Evolutionary conservation across 2,329 filamentous ascomycete genomes (phyloP).

Genomic region (Fusarium verticillioides): DNA sequence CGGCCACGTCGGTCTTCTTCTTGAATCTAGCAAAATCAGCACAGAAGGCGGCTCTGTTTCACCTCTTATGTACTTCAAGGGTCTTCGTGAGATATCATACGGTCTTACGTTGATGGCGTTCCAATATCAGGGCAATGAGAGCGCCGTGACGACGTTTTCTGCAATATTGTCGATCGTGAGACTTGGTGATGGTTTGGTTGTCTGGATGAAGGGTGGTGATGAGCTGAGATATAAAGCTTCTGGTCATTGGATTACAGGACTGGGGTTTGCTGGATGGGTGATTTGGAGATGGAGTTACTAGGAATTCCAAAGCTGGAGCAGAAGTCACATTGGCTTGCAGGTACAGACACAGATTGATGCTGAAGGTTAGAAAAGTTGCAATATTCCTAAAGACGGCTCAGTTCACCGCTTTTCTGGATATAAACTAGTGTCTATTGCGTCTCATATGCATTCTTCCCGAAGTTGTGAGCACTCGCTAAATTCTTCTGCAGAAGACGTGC

Average conservation of each 20-base stretch:
- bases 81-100: slow-evolving; percentile 49
- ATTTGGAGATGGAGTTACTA: slow-evolving; percentile 36
- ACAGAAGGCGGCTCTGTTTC: slow-evolving; percentile 24
- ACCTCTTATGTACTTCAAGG: slow-evolving; percentile 51
- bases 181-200: slow-evolving; percentile 48
- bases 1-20: slow-evolving; percentile 38
- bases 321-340: accelerated
- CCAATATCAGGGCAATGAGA: slow-evolving; percentile 45
- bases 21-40: slow-evolving; percentile 11
- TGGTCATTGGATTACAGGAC: slow-evolving; percentile 45
- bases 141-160: slow-evolving; percentile 46
- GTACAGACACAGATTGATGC: too few species aligned
- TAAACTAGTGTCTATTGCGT: too few species aligned
- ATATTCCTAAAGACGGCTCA: too few species aligned
- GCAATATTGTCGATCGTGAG: slow-evolving; percentile 46
- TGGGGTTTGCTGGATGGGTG: slow-evolving; percentile 44
- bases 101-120: slow-evolving; percentile 46
- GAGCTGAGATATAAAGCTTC: slow-evolving; percentile 33
- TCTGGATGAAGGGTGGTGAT: slow-evolving; percentile 48
- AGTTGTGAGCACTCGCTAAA: neutral
- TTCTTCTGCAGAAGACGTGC: neutral
- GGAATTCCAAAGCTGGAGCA: neutral
- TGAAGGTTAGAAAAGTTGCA: too few species aligned
- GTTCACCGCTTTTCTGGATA: neutral
- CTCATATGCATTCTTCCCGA: too few species aligned